Conservation (phyloP, 163 green algal genomes). For the Smithsoniella earleae region DNA sequence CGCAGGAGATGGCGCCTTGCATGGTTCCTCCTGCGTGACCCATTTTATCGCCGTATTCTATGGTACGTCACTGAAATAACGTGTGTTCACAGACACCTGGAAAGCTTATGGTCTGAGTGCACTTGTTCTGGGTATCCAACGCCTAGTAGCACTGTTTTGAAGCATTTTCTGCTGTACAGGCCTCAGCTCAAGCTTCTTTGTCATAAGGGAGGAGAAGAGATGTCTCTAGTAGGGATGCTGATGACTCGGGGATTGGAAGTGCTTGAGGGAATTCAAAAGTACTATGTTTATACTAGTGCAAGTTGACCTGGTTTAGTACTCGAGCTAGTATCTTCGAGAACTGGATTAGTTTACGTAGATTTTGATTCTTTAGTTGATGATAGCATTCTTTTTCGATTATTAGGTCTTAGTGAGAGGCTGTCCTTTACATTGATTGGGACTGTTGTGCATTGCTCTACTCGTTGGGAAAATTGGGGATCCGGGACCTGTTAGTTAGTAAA, state of each 20-base stretch:
- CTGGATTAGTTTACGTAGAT: no score
- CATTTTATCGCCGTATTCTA: not conserved
- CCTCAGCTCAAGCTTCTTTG: not conserved
- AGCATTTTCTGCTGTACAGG: not conserved
- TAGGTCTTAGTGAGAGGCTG: no score
- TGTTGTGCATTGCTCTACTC: no score
- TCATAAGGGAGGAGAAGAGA: not conserved
- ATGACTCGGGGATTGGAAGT: not conserved
- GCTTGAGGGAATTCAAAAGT: slow-evolving; percentile 3
- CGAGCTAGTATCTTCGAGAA: not conserved
- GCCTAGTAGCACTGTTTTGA: not conserved
- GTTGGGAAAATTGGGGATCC: no score
- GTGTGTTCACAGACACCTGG: no score
- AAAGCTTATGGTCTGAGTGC: not conserved
- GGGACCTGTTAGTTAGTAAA: no score
- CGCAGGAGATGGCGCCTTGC: not conserved
- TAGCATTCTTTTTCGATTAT: not conserved
- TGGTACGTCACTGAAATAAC: not conserved
- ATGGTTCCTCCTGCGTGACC: slow-evolving; percentile 9
- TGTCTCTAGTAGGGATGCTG: not conserved
- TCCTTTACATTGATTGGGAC: no score
- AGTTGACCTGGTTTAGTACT: not conserved
- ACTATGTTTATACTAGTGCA: slow-evolving; percentile 19
- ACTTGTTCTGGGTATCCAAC: not conserved
- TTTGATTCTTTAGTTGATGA: no score